Conservation (phyloP, 345 rosid genomes). For the Gossypium thurberi region DNA sequence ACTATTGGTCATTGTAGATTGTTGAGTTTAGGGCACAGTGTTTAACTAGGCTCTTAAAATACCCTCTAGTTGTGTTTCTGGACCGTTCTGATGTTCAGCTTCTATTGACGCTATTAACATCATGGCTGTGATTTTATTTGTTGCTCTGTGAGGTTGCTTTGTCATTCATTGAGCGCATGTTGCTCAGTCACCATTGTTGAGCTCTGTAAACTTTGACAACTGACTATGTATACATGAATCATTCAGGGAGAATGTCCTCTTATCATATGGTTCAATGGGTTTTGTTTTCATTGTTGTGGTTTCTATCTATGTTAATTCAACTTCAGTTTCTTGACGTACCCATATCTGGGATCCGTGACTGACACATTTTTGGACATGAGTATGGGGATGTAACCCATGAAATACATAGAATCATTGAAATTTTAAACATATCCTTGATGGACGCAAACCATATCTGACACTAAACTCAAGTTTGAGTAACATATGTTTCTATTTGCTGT, state of each 20-base stretch:
- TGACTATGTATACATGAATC: no score
- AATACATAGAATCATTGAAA: neutral
- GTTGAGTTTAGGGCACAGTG: neutral
- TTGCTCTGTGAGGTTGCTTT: no score
- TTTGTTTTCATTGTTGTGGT: no score
- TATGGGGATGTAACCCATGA: neutral
- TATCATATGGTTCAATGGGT: no score
- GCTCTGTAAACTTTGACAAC: no score
- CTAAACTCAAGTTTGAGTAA: neutral
- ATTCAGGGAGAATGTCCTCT: no score
- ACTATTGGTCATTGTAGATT: neutral
- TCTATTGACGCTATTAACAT: no score
- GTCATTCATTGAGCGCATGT: neutral
- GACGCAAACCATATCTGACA: neutral
- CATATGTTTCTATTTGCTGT: neutral
- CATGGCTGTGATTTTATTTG: no score
- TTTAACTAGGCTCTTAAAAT: neutral
- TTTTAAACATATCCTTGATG: neutral
- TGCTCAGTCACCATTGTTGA: neutral
- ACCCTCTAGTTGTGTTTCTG: neutral
- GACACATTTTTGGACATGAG: neutral
- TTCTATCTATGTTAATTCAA: no score
- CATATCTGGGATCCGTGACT: no score
- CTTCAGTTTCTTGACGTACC: no score
- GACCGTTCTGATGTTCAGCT: neutral